phyloP scores from a whole-genome alignment of 805 yeast genomes.

The Candida nanaspora region DNA sequence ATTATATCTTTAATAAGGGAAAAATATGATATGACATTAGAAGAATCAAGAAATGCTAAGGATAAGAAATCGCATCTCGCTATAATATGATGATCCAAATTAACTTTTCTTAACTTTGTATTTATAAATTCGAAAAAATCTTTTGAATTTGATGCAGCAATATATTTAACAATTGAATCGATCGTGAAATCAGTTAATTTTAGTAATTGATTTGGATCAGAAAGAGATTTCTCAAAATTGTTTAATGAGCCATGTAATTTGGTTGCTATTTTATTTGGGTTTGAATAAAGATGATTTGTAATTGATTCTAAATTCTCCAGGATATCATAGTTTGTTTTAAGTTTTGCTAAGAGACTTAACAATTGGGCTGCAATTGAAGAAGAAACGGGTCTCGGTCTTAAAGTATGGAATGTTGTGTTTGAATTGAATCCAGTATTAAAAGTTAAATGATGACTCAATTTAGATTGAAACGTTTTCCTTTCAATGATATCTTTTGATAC shows the following conservation, averaged over 20 bases:
- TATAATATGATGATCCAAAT: conserved; percentile 29
- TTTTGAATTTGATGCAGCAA: conserved; percentile 44
- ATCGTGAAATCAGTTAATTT: conserved; percentile 30
- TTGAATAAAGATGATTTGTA: conserved; percentile 3
- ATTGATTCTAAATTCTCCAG: conserved; percentile 9
- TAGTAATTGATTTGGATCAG: conserved; percentile 11
- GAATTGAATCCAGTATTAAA: too few species aligned
- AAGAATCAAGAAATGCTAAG: conserved; percentile 32
- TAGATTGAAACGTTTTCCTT: conserved; percentile 4
- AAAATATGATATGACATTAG: conserved; percentile 29
- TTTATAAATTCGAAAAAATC: conserved; percentile 33
- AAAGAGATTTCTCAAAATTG: not conserved
- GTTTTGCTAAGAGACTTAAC: conserved; percentile 7
- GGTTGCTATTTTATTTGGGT: not conserved
- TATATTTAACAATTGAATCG: conserved; percentile 34
- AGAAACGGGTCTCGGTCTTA: conserved; percentile 10
- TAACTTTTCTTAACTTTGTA: conserved; percentile 20
- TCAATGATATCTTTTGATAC: not conserved
- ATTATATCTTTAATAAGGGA: conserved; percentile 31
- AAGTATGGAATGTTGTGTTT: conserved; percentile 5
- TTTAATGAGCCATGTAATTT: too few species aligned
- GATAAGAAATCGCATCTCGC: conserved; percentile 41
- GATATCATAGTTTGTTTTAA: conserved; percentile 21
- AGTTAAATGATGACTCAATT: conserved; percentile 2
- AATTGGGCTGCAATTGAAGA: conserved; percentile 6